A percentile compares a stretch with the other conserved stretches of the same genome.
These are phyloP conservation scores for Auricularia cornea DNA, from an alignment of 768 basidiomycete species.

Conservation along the genomic window DNA sequence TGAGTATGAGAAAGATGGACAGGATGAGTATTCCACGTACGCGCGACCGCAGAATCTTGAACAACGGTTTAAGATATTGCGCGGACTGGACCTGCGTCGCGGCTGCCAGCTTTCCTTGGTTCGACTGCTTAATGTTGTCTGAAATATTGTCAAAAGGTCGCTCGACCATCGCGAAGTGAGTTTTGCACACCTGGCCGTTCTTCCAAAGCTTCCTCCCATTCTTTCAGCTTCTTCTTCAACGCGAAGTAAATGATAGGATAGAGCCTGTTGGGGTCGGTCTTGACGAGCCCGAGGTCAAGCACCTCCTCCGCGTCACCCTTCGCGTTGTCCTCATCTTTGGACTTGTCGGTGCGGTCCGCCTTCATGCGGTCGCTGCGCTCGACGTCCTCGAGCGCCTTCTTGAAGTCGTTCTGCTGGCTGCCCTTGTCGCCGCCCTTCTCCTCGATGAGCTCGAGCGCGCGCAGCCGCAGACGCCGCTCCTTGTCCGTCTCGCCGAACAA, in stretches of 20 bases:
- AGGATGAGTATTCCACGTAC: slow-evolving; percentile 42
- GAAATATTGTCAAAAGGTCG: slow-evolving; percentile 4
- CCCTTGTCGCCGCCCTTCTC: slow-evolving; percentile 67
- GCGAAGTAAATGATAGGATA: slow-evolving; percentile 97
- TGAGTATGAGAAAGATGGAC: not conserved
- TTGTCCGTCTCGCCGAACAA: slow-evolving; percentile 94
- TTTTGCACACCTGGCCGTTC: slow-evolving; percentile 74
- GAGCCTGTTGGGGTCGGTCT: slow-evolving; percentile 87
- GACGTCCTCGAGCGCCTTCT: slow-evolving; percentile 78
- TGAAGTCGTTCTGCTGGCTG: slow-evolving; percentile 88
- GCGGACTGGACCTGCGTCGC: slow-evolving; percentile 94
- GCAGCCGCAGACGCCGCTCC: slow-evolving; percentile 78
- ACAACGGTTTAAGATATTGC: slow-evolving; percentile 93
- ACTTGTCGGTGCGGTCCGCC: slow-evolving; percentile 29
- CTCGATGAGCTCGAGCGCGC: slow-evolving; percentile 93
- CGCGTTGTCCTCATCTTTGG: slow-evolving; percentile 41
- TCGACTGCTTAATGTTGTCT: slow-evolving; percentile 83
- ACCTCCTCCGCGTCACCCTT: slow-evolving; percentile 55
- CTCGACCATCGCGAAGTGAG: no score
- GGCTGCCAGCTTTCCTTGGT: slow-evolving; percentile 88
- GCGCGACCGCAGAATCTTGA: slow-evolving; percentile 81
- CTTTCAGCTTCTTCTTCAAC: slow-evolving; percentile 82
- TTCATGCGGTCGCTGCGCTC: slow-evolving; percentile 58
- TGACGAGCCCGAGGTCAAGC: slow-evolving; percentile 74
- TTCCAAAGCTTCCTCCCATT: slow-evolving; percentile 95